These are phyloP conservation scores for Rhododendron ovatum DNA, from an alignment of 148 eudicot genomes.

Conservation along the genomic window DNA sequence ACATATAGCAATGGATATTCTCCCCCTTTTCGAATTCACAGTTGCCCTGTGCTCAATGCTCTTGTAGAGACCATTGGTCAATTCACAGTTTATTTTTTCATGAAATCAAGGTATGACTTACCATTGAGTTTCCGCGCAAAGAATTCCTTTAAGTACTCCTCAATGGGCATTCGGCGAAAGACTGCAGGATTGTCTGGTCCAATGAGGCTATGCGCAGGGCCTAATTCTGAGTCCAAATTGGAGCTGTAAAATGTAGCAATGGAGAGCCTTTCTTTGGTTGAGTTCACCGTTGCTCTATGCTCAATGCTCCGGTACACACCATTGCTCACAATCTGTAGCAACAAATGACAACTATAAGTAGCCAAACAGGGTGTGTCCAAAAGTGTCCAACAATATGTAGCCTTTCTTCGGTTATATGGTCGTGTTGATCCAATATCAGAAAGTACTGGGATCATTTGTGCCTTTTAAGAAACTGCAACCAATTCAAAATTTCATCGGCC, in stretches of 20 bases:
- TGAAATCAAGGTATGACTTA: conserved; percentile 38
- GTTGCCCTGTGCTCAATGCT: conserved; percentile 29
- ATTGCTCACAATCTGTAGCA: conserved; percentile 47
- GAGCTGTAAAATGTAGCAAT: conserved; percentile 49
- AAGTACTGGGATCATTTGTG: neutral
- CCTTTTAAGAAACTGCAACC: neutral
- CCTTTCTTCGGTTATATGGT: neutral
- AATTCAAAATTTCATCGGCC: neutral
- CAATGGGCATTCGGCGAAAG: conserved; percentile 25
- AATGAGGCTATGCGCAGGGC: conserved; percentile 46
- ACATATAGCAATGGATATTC: conserved; percentile 20
- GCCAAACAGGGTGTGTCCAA: neutral
- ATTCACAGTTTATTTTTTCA: conserved; percentile 27
- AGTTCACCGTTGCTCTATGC: conserved; percentile 56
- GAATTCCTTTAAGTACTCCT: conserved; percentile 38
- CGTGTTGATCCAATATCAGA: neutral
- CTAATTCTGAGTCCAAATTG: conserved; percentile 34
- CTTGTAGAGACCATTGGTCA: conserved; percentile 23
- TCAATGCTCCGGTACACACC: conserved; percentile 57
- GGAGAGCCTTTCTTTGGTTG: conserved; percentile 44
- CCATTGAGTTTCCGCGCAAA: conserved; percentile 41
- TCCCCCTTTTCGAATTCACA: conserved; percentile 21
- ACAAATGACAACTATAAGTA: neutral
- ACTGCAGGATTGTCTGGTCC: conserved; percentile 36
- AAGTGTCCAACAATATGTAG: neutral